phyloP scores from a whole-genome alignment of 306 rosid genomes.

The Sicyos baderoa region DNA sequence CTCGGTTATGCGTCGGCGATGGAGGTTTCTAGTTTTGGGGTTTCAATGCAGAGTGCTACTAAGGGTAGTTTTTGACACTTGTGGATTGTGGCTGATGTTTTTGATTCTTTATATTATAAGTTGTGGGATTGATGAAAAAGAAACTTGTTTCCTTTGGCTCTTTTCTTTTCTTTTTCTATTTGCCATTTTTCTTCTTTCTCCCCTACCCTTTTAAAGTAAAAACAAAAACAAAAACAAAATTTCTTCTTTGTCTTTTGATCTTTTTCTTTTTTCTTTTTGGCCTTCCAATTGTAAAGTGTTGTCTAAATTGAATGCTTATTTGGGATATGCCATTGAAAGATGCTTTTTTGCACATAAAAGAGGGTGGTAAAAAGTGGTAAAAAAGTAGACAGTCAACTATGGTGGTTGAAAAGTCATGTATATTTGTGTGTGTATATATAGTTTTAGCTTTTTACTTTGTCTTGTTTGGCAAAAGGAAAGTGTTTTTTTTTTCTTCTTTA shows the following conservation, averaged over 20 bases:
- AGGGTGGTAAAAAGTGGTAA: background rate
- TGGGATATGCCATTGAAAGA: background rate
- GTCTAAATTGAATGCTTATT: background rate
- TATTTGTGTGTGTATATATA: no score
- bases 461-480: no score
- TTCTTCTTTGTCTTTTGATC: background rate
- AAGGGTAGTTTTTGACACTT: constrained; percentile 12
- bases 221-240: background rate
- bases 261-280: background rate
- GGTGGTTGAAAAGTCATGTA: no score
- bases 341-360: background rate
- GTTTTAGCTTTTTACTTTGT: no score
- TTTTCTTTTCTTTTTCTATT: background rate
- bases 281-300: background rate
- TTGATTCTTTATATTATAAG: constrained; percentile 11
- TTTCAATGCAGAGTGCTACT: constrained; percentile 12
- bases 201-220: background rate
- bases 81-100: constrained; percentile 20
- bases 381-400: background rate
- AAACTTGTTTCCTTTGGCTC: constrained; percentile 3
- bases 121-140: constrained; percentile 17
- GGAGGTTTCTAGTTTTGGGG: constrained; percentile 7
- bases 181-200: background rate
- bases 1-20: constrained; percentile 11
- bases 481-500: no score